phyloP scores from a whole-genome alignment of 2,329 filamentous ascomycete species.

The Stenocarpella maydis region DNA sequence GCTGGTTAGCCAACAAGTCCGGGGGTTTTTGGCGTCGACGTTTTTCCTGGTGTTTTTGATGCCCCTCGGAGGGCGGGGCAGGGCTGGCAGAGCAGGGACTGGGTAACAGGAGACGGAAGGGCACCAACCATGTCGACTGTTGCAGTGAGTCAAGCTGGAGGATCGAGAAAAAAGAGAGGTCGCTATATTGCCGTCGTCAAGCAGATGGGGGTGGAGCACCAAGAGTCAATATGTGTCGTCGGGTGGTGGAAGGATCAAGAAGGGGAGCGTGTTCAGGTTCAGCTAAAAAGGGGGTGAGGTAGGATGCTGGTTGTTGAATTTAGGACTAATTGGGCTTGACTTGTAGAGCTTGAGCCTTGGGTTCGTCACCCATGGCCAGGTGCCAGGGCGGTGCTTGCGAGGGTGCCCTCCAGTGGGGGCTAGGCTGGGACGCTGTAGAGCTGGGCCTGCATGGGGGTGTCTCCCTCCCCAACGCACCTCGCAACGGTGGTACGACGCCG shows the following conservation, averaged over 20 bases:
- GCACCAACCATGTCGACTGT: conserved; percentile 34
- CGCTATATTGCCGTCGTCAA: conserved; percentile 19
- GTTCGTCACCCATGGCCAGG: conserved; percentile 4
- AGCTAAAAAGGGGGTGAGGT: conserved; percentile 35
- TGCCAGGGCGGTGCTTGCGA: background rate
- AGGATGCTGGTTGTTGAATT: conserved; percentile 20
- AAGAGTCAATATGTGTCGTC: conserved; percentile 24
- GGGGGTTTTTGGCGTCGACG: conserved; percentile 9
- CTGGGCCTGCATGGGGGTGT: background rate
- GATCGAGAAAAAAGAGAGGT: background rate
- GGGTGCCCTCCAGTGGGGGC: conserved; percentile 9
- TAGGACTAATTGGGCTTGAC: conserved; percentile 25
- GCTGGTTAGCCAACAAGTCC: conserved; percentile 37
- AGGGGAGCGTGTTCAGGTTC: conserved; percentile 27
- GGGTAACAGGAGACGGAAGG: background rate
- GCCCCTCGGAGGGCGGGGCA: conserved; percentile 33
- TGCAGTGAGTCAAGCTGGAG: conserved; percentile 6
- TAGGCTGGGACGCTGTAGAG: background rate
- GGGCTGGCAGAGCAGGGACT: conserved; percentile 20
- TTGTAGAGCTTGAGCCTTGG: conserved; percentile 8
- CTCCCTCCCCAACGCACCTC: background rate
- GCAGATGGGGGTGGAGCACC: conserved; percentile 27
- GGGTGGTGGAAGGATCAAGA: conserved; percentile 29
- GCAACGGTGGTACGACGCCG: too few relatives aligned
- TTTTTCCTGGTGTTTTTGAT: conserved; percentile 18